Percentiles rank a stretch among this genome's conserved stretches.
Evolutionary conservation across 2,329 filamentous ascomycete species (phyloP).

Genomic region (Sordariomycetes sp.): DNA sequence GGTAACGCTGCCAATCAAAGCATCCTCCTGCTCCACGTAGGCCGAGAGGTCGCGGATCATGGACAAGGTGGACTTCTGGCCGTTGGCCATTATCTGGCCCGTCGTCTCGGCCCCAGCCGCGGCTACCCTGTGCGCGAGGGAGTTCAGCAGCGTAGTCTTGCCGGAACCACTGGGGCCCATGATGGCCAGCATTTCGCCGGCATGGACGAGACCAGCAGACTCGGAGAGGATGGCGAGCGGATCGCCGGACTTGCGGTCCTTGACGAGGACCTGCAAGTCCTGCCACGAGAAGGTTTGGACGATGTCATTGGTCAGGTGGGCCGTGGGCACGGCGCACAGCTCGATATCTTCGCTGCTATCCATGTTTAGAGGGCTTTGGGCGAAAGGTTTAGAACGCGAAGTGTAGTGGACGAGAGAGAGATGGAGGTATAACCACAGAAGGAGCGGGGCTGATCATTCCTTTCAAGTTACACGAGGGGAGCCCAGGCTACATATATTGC

Average conservation of each 20-base stretch:
- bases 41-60: conserved; percentile 46
- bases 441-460: too few relatives aligned
- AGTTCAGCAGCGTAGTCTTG: conserved; percentile 77
- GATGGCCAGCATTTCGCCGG: conserved; percentile 63
- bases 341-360: neutral
- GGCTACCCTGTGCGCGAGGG: conserved; percentile 53
- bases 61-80: conserved; percentile 32
- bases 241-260: conserved; percentile 39
- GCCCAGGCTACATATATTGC: too few relatives aligned
- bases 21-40: conserved; percentile 87
- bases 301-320: conserved; percentile 47
- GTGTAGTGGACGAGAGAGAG: neutral
- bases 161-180: conserved; percentile 70
- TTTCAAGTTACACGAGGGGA: too few relatives aligned
- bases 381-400: neutral
- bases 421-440: neutral
- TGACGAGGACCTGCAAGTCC: conserved; percentile 56
- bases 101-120: conserved; percentile 26
- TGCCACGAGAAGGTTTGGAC: conserved; percentile 57
- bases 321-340: conserved; percentile 12
- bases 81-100: conserved; percentile 16
- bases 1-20: conserved; percentile 69
- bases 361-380: neutral
- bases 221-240: conserved; percentile 9
- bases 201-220: conserved; percentile 8